Conservation (phyloP, 2,329 filamentous ascomycete species). For the Pochonia chlamydosporia region DNA sequence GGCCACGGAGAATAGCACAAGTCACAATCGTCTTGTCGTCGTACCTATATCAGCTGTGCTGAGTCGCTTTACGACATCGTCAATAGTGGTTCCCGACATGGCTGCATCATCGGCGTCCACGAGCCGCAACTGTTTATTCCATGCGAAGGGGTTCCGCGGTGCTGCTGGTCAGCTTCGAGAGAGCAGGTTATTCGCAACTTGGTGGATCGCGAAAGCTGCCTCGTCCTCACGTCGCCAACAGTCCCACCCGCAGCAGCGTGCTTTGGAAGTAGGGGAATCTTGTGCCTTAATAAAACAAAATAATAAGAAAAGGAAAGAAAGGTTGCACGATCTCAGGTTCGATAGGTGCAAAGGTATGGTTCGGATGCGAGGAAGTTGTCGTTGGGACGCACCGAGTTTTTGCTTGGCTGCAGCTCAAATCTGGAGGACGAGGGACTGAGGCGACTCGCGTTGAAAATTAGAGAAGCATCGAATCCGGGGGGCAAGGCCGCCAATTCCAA, state of each 20-base stretch:
- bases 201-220: constrained; percentile 17
- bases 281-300: background rate
- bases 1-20: too few relatives aligned
- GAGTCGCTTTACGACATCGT: constrained; percentile 58
- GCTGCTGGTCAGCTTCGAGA: constrained; percentile 12
- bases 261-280: too few relatives aligned
- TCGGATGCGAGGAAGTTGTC: constrained; percentile 1
- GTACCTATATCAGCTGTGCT: constrained; percentile 50
- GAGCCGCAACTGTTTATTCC: constrained; percentile 27
- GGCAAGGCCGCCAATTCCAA: constrained; percentile 33
- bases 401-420: constrained; percentile 10
- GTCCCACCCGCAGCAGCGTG: too few relatives aligned
- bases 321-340: too few relatives aligned
- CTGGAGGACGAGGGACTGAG: constrained; percentile 1
- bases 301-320: background rate
- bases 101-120: constrained; percentile 41
- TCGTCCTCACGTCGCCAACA: too few relatives aligned
- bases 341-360: background rate
- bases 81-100: constrained; percentile 57
- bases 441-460: constrained; percentile 33
- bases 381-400: background rate
- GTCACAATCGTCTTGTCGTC: constrained; percentile 10
- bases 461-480: constrained; percentile 31
- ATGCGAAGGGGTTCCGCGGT: constrained; percentile 23
- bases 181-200: constrained; percentile 6